A percentile compares a stretch with the other conserved stretches of the same genome.
These are phyloP conservation scores for Bremia lactucae DNA, from an alignment of 352 stramenopile genomes.

Conservation along the genomic window DNA sequence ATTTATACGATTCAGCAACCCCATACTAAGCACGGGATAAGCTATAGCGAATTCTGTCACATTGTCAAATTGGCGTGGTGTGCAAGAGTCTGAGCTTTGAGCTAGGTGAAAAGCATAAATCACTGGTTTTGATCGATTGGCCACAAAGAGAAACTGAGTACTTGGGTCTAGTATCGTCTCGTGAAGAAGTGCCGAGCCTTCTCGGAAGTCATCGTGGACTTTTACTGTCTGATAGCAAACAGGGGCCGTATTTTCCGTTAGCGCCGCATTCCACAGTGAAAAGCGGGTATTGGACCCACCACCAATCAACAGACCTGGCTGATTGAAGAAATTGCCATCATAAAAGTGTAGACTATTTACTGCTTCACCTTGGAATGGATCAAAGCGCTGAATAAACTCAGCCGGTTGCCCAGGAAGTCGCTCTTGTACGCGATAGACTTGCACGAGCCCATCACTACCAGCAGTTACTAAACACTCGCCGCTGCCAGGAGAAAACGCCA, in stretches of 20 bases:
- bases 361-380: slow-evolving; percentile 57
- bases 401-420: slow-evolving; percentile 36
- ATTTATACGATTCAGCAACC: slow-evolving; percentile 38
- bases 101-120: slow-evolving; percentile 65
- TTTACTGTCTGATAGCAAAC: slow-evolving; percentile 57
- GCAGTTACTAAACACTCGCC: slow-evolving; percentile 51
- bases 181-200: slow-evolving; percentile 25
- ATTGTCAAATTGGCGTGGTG: slow-evolving; percentile 58
- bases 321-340: slow-evolving; percentile 28
- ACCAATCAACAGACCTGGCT: slow-evolving; percentile 49
- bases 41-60: slow-evolving; percentile 71
- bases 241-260: slow-evolving; percentile 44
- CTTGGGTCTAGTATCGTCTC: slow-evolving; percentile 63
- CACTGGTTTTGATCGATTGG: slow-evolving; percentile 43
- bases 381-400: slow-evolving; percentile 66
- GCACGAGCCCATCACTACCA: slow-evolving; percentile 65
- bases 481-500: slow-evolving; percentile 53
- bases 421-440: slow-evolving; percentile 60
- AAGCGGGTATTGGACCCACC: slow-evolving; percentile 50
- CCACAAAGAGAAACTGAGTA: slow-evolving; percentile 72
- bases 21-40: slow-evolving; percentile 69
- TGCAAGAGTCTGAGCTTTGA: slow-evolving; percentile 20
- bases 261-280: slow-evolving; percentile 31
- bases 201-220: slow-evolving; percentile 22
- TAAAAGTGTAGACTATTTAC: slow-evolving; percentile 73